Conservation (phyloP, 106 monocot genomes). For the Narthecium ossifragum region DNA sequence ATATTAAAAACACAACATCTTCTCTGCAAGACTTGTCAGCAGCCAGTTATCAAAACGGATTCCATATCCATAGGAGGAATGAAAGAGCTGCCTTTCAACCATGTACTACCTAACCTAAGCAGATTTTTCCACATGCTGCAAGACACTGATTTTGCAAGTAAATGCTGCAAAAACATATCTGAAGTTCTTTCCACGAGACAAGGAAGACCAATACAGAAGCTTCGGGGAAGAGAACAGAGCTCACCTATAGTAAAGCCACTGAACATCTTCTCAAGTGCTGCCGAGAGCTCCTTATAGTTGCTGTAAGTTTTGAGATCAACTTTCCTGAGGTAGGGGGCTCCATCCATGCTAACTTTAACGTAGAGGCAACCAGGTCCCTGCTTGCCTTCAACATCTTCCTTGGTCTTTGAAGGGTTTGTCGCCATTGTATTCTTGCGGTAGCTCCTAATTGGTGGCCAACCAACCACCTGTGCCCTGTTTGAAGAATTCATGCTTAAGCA, state of each 20-base stretch:
- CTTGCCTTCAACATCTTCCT: conserved; percentile 35
- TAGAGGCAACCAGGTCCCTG: conserved; percentile 36
- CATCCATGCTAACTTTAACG: conserved; percentile 74
- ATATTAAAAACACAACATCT: too few species aligned
- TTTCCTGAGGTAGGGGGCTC: conserved; percentile 63
- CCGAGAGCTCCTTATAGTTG: conserved; percentile 60
- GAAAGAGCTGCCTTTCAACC: too few species aligned
- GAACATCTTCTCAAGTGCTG: conserved; percentile 64
- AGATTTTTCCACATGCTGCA: too few species aligned
- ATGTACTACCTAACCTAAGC: too few species aligned
- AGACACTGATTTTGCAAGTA: too few species aligned
- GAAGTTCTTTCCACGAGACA: too few species aligned
- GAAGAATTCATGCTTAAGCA: background rate
- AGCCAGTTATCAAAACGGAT: too few species aligned
- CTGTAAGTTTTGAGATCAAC: conserved; percentile 44
- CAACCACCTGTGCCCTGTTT: conserved; percentile 60
- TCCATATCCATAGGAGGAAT: too few species aligned
- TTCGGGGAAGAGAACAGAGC: conserved; percentile 1
- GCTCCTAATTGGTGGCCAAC: conserved; percentile 69
- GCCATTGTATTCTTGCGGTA: conserved; percentile 65
- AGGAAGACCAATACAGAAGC: too few species aligned
- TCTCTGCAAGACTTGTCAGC: too few species aligned
- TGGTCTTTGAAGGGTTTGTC: conserved; percentile 40
- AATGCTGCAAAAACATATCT: too few species aligned
- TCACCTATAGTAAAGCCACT: conserved; percentile 65